phyloP scores from a whole-genome alignment of 2,329 filamentous ascomycete genomes.

The Epichloe sibirici region DNA sequence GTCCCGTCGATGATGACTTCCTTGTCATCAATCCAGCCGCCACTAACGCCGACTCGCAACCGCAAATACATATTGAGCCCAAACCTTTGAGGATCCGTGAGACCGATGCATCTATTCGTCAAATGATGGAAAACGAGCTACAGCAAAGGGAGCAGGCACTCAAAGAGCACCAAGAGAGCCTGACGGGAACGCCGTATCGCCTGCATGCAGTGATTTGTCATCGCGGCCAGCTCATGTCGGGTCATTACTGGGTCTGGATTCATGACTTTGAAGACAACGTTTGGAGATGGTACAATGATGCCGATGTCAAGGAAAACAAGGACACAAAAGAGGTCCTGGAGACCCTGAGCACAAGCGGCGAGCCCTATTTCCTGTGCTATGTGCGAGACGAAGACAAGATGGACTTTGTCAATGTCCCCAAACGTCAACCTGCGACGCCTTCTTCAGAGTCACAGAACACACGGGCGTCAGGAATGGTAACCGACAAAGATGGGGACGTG shows the following conservation, averaged over 20 bases:
- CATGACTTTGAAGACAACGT: conserved; percentile 70
- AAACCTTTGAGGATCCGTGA: conserved; percentile 11
- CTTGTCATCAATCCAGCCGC: conserved; percentile 15
- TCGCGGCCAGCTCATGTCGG: conserved; percentile 57
- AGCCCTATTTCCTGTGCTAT: conserved; percentile 76
- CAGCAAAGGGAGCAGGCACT: conserved; percentile 16
- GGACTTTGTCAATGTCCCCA: conserved; percentile 35
- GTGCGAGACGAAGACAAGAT: conserved; percentile 56
- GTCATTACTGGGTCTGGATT: conserved; percentile 97
- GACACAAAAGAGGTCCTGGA: conserved; percentile 58
- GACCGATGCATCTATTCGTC: conserved; percentile 21
- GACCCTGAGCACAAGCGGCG: conserved; percentile 54
- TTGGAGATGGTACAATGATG: conserved; percentile 95
- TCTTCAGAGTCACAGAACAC: conserved; percentile 4
- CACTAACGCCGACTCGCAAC: not conserved
- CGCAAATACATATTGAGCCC: conserved; percentile 4
- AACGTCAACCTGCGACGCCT: conserved; percentile 18
- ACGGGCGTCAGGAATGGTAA: not conserved
- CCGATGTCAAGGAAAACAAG: conserved; percentile 57
- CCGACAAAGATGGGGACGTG: conserved; percentile 16
- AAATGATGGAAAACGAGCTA: conserved; percentile 34
- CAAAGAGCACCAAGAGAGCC: conserved; percentile 29
- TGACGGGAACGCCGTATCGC: conserved; percentile 58
- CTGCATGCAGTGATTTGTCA: conserved; percentile 93
- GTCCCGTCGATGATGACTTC: conserved; percentile 24